phyloP scores from a whole-genome alignment of 805 yeast genomes.

The Yarrowia sp. region DNA sequence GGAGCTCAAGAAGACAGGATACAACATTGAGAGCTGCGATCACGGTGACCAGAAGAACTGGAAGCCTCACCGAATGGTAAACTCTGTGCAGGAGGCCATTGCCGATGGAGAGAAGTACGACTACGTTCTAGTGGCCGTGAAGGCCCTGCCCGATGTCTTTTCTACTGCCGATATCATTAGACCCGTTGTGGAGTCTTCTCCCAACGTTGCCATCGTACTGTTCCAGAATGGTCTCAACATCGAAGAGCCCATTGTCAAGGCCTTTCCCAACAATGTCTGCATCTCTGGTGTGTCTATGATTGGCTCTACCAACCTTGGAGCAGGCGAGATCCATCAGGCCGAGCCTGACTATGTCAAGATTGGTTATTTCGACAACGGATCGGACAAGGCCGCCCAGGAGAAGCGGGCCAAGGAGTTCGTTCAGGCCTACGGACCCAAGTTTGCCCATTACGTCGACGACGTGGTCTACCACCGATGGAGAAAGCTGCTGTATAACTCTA shows the following conservation, averaged over 20 bases:
- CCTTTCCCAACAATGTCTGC: conserved; percentile 49
- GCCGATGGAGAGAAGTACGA: conserved; percentile 46
- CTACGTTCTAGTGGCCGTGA: conserved; percentile 57
- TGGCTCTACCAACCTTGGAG: conserved; percentile 52
- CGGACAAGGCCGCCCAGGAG: conserved; percentile 33
- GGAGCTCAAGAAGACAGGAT: conserved; percentile 51
- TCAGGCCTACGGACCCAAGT: conserved; percentile 45
- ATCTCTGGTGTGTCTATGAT: conserved; percentile 64
- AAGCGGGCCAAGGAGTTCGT: conserved; percentile 46
- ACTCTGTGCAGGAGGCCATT: conserved; percentile 48
- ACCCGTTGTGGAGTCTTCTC: conserved; percentile 47
- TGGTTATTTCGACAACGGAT: conserved; percentile 49
- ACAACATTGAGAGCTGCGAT: conserved; percentile 55
- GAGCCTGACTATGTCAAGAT: conserved; percentile 50
- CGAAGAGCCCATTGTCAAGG: conserved; percentile 52
- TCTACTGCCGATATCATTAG: conserved; percentile 50
- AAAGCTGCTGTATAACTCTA: conserved; percentile 67
- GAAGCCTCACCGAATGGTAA: conserved; percentile 46
- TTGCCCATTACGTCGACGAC: conserved; percentile 45
- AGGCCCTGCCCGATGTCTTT: conserved; percentile 62
- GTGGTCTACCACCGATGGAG: conserved; percentile 57
- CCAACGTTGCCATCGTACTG: conserved; percentile 50
- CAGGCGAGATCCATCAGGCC: conserved; percentile 49
- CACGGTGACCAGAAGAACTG: conserved; percentile 55
- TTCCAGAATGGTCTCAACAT: conserved; percentile 67